A percentile compares a stretch with the other conserved stretches of the same genome.
Evolutionary conservation across 768 basidiomycete genomes (phyloP).

Genomic region (Porphyrellus cyaneotinctus): DNA sequence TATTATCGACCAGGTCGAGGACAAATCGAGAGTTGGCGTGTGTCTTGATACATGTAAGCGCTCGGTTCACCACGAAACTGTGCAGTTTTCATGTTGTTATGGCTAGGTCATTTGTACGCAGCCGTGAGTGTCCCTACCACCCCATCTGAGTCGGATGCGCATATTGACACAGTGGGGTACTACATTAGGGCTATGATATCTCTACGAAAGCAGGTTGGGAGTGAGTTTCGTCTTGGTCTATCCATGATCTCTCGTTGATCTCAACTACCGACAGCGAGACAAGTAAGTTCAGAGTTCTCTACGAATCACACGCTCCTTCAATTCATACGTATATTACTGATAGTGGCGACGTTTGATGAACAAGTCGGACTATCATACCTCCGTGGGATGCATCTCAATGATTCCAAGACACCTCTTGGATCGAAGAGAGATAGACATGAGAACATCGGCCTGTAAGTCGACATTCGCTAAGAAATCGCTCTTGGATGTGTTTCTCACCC

Average conservation of each 20-base stretch:
- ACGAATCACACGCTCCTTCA: neutral
- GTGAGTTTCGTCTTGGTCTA: slow-evolving; percentile 36
- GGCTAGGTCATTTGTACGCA: slow-evolving; percentile 69
- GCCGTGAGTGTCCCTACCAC: slow-evolving; percentile 57
- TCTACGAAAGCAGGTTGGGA: slow-evolving; percentile 68
- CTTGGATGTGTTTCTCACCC: neutral
- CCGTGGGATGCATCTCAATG: slow-evolving; percentile 82
- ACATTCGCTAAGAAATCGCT: neutral
- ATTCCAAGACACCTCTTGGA: slow-evolving; percentile 61
- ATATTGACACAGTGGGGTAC: neutral
- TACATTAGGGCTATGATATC: slow-evolving; percentile 72
- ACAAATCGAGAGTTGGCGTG: slow-evolving; percentile 74
- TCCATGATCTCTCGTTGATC: neutral
- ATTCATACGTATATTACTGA: neutral
- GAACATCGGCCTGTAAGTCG: slow-evolving; percentile 74
- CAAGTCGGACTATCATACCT: slow-evolving; percentile 70
- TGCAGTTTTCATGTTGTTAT: neutral
- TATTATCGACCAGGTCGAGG: slow-evolving; percentile 66
- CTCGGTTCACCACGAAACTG: neutral
- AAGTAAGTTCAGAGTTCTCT: slow-evolving; percentile 14
- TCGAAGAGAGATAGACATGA: slow-evolving; percentile 78
- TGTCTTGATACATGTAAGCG: slow-evolving; percentile 80
- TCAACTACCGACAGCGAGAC: slow-evolving; percentile 19
- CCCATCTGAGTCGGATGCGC: slow-evolving; percentile 2
- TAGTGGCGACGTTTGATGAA: slow-evolving; percentile 64